Percentiles rank a stretch among this genome's conserved stretches.
phyloP scores from a whole-genome alignment of 2,329 filamentous ascomycete species.

The Trichoderma sp. region DNA sequence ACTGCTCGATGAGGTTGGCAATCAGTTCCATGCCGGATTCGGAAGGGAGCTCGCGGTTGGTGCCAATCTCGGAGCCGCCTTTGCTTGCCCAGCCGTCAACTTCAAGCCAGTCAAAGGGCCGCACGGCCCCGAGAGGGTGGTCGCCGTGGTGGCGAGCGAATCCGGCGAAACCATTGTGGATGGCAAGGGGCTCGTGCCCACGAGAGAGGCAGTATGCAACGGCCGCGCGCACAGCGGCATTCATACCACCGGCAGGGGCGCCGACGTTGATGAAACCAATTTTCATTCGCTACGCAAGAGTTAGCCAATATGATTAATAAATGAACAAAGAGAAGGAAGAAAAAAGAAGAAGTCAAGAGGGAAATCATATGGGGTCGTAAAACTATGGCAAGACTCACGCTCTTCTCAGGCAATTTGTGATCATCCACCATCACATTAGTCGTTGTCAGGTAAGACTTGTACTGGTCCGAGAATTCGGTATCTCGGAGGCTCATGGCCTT shows the following conservation, averaged over 20 bases:
- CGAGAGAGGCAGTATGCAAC: slow-evolving; percentile 89
- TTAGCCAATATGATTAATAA: neutral
- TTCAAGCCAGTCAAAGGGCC: slow-evolving; percentile 87
- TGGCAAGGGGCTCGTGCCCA: slow-evolving; percentile 88
- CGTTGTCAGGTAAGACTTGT: slow-evolving; percentile 85
- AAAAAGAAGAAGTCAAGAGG: neutral
- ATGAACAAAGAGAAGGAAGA: neutral
- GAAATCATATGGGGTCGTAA: neutral
- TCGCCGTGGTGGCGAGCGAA: slow-evolving; percentile 88
- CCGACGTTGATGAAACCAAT: slow-evolving; percentile 97
- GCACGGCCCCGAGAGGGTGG: slow-evolving; percentile 75
- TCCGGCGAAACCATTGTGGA: slow-evolving; percentile 96
- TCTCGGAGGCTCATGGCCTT: slow-evolving; percentile 85
- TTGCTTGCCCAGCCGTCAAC: slow-evolving; percentile 94
- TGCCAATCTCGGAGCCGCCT: slow-evolving; percentile 96
- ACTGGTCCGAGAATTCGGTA: slow-evolving; percentile 90
- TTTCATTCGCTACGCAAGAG: slow-evolving; percentile 66
- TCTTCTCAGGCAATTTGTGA: slow-evolving; percentile 64
- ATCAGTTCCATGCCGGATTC: slow-evolving; percentile 81
- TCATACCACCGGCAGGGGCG: slow-evolving; percentile 96
- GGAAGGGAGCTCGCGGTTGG: slow-evolving; percentile 86
- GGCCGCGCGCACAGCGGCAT: slow-evolving; percentile 88
- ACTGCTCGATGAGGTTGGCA: slow-evolving; percentile 77
- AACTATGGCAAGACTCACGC: slow-evolving; percentile 49
- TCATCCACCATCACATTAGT: slow-evolving; percentile 74